Base-by-base conservation (phyloP, 2,329 filamentous ascomycete species). In the Malbranchea zuffiana region DNA sequence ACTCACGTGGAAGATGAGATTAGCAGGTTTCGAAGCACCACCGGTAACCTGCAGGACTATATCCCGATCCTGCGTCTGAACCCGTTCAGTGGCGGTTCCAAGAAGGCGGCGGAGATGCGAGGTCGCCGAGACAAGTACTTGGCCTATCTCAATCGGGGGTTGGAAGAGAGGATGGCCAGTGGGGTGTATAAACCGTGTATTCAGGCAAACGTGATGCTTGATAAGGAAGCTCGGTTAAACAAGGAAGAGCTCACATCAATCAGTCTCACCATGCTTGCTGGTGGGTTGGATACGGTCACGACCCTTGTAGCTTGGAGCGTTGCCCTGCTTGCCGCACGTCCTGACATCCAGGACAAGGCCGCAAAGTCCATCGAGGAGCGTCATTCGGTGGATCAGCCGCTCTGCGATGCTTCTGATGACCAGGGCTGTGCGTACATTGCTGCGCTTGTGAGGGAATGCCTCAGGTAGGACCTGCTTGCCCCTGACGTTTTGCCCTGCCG, bases 181-280 rank as follows among this genome's bases (percentile, higher is more conserved):
- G 74, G 74, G 0, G 74, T 62, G 0, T 67, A 79, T 49, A 68
- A 70, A 45, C 74, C 75, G 0, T 80, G 77, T 49, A 80, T 80
- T 28, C 75, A 80, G 43, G 75, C 74, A 3, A 80, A 79, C 43
- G 69, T 80, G 20, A 78, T 80, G 41, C 58, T 71, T 31, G 75
- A 80, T 45, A 68, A 73, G 45, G 75, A 80, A 24, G 70, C 74
- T 0, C 74, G 71, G 43, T 57, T 80, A 11, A 77, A 72, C 55
- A 65, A 67, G 25, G 74, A 72, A 33, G 77, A 81, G 45, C 62
- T 80, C 23, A 78, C 68, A 0, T 75, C 71, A 0, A 80, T 80
- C 47, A 77, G 72, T 43, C 54, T 81, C 43, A 80, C 76, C 1
- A 81, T 82, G 77, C 59, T 81, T 3, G 76, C 73, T 0, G 77